phyloP scores from a whole-genome alignment of 2,329 filamentous ascomycete genomes.

The Venturia asperata region DNA sequence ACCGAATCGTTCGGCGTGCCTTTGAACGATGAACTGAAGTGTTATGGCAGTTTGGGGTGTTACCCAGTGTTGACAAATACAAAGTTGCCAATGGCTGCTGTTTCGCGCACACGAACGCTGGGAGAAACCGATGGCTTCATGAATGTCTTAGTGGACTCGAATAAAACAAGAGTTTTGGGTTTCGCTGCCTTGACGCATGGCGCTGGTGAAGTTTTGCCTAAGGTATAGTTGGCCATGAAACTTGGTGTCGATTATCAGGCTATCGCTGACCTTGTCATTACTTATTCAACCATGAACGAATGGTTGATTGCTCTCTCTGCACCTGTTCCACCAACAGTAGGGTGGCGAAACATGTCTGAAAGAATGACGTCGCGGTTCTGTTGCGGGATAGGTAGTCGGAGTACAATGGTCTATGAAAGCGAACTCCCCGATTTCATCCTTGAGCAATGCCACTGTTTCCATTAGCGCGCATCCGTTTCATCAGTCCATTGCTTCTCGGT shows the following conservation, averaged over 20 bases:
- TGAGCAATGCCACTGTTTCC: too few relatives aligned
- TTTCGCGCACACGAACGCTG: conserved; percentile 22
- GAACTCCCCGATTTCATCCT: too few relatives aligned
- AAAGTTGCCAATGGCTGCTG: conserved; percentile 21
- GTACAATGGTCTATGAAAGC: too few relatives aligned
- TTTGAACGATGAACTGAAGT: too few relatives aligned
- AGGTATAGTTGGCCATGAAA: conserved; percentile 10
- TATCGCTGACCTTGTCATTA: not conserved
- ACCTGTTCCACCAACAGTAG: not conserved
- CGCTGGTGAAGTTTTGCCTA: conserved; percentile 21
- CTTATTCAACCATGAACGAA: conserved; percentile 11
- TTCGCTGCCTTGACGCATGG: conserved; percentile 11
- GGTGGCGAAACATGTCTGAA: too few relatives aligned
- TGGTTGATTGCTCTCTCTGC: not conserved
- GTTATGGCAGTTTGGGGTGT: too few relatives aligned
- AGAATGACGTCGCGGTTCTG: too few relatives aligned
- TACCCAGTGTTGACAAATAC: too few relatives aligned
- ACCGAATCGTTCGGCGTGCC: too few relatives aligned
- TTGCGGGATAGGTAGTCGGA: too few relatives aligned
- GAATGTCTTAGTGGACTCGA: not conserved
- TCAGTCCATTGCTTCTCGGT: too few relatives aligned
- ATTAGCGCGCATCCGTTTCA: too few relatives aligned
- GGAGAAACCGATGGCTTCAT: conserved; percentile 18
- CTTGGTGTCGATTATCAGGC: not conserved
- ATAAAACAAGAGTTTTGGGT: not conserved